phyloP scores from a whole-genome alignment of 495 filamentous ascomycete species.

The Penicillium ochrochloron region DNA sequence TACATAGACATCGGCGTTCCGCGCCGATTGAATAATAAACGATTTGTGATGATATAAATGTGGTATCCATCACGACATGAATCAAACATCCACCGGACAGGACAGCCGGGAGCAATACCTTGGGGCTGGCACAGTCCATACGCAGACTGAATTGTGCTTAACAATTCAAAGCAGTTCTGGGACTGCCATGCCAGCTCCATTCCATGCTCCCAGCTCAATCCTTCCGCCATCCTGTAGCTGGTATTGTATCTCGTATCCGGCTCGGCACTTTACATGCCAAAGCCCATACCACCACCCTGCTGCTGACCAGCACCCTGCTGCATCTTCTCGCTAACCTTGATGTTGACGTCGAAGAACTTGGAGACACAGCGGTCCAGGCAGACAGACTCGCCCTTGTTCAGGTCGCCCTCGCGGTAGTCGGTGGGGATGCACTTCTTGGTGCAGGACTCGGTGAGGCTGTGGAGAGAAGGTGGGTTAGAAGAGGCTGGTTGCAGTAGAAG shows the following conservation, averaged over 20 bases:
- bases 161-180: background rate
- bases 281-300: slow-evolving; percentile 53
- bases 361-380: slow-evolving; percentile 94
- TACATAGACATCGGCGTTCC: slow-evolving; percentile 35
- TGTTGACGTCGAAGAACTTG: slow-evolving; percentile 98
- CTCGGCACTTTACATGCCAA: slow-evolving; percentile 53
- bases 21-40: slow-evolving; percentile 13
- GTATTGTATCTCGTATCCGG: background rate
- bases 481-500: background rate
- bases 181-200: background rate
- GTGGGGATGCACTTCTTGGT: slow-evolving; percentile 87
- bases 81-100: slow-evolving; percentile 7
- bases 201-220: background rate
- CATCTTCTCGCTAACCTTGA: slow-evolving; percentile 89
- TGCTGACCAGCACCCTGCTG: slow-evolving; percentile 62
- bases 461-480: background rate
- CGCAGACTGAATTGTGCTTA: background rate
- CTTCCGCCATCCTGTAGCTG: background rate
- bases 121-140: background rate
- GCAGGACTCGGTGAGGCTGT: slow-evolving; percentile 86
- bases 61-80: slow-evolving; percentile 21
- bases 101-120: background rate
- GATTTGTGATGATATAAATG: slow-evolving; percentile 32
- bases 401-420: slow-evolving; percentile 90
- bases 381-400: slow-evolving; percentile 98